Evolutionary conservation across 2,329 filamentous ascomycete species (phyloP), one percentile per base, ranked within the genome.

Genomic region (Neophaeococcomyces mojaviensis): DNA sequence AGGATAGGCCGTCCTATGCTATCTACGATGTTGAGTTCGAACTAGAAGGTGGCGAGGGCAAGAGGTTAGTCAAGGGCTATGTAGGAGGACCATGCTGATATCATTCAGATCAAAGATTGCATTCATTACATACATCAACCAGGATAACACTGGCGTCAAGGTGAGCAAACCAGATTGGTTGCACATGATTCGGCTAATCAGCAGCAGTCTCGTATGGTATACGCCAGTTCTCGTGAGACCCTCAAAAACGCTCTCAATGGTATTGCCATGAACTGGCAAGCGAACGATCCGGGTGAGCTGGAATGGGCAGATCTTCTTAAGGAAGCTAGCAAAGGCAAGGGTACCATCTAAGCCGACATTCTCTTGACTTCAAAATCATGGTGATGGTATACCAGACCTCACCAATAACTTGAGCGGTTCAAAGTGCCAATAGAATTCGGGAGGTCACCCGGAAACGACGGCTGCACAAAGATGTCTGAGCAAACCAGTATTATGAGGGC

Each of bases 21-120:
- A 66, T 72, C 50, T 73, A 72, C 56, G 70, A 73, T 55, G 68
- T 73, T 43, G 68, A 71, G 53, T 73, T 67, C 51, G 69, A 72
- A 47, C 63, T 72, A 46, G 64, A 65, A 48, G 64, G 60, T 38
- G 68, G 66, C 52, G 70, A 73, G 58, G 70, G 70, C 56, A 69
- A 69, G 59, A 62, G 69, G 70, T 73, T 61, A 52, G 63, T 48
- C 39, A 46, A 18, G 6, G 22, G 2, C 3, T 13, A 16, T 16
- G 8, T 28, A 18, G 4, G 8, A 26, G 30, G 39, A 31, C 24
- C 31, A 39, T n/a, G 43, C 45, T 38, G 22, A 28, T 15, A 33
- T 20, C 15, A 39, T 41, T 1, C 44, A 72, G 70, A 58, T 70
- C 63, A 64, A 73, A 73, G 62, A 73, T 73, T 54, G 60, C 70